Evolutionary conservation across 208 protist species (phyloP).

Genomic region (Acanthamoeba lenticulata): DNA sequence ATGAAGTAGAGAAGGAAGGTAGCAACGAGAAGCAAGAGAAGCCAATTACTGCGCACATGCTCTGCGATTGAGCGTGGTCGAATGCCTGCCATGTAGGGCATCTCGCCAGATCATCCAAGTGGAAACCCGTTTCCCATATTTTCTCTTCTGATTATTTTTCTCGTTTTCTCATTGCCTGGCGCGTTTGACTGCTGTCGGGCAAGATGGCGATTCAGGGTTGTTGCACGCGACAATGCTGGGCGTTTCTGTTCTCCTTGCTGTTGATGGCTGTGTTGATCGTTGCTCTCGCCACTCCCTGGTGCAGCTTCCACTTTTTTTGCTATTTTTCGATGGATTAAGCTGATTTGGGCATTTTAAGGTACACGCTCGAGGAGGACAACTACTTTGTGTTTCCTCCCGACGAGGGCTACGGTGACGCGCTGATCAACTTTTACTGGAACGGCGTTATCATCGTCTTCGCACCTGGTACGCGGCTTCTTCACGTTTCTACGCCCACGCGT

Average conservation of each 20-base stretch:
- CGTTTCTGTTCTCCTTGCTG: background rate
- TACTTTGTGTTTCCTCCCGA: background rate
- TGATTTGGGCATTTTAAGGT: background rate
- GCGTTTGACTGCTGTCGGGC: no score
- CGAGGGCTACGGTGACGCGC: background rate
- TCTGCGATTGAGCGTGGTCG: no score
- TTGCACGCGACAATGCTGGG: conserved; percentile 22
- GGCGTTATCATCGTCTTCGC: conserved; percentile 2
- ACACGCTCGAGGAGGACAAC: background rate
- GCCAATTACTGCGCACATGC: no score
- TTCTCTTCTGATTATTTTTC: no score
- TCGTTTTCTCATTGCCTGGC: no score
- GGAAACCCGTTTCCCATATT: no score
- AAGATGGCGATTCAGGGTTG: background rate
- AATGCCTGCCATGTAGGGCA: no score
- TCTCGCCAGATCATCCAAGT: no score
- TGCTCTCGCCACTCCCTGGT: conserved; percentile 14
- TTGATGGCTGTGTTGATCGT: background rate
- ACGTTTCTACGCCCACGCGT: background rate
- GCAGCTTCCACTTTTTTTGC: background rate
- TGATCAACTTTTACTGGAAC: conserved; percentile 68
- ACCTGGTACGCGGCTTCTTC: background rate
- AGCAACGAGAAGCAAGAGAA: no score
- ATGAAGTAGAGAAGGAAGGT: no score
- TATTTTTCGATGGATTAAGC: background rate